These are phyloP conservation scores for Bryoerythrophyllum caledonicum DNA, from an alignment of 225 moss, liverwort and hornwort species.

Conservation along the genomic window DNA sequence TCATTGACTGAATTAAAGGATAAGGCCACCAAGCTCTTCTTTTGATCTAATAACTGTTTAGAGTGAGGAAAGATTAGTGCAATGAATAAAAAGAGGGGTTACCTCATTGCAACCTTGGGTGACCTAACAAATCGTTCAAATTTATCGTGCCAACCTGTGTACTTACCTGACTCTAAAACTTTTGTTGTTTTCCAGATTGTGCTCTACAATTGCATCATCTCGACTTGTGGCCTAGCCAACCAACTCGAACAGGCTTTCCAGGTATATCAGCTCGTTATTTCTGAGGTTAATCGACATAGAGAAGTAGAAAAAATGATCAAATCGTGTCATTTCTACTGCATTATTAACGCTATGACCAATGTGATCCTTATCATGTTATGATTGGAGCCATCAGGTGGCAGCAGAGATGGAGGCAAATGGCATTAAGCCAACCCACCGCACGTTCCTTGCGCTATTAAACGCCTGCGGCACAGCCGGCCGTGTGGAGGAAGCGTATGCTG, in stretches of 20 bases:
- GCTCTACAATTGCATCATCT: slow-evolving; percentile 66
- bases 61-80: too few species aligned
- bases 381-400: slow-evolving; percentile 48
- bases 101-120: too few species aligned
- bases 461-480: slow-evolving; percentile 72
- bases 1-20: too few species aligned
- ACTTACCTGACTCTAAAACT: background rate
- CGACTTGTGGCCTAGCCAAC: slow-evolving; percentile 65
- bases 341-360: background rate
- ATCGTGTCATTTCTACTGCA: background rate
- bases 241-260: slow-evolving; percentile 72
- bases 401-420: slow-evolving; percentile 75
- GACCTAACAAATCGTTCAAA: too few species aligned
- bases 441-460: slow-evolving; percentile 70
- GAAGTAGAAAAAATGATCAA: background rate
- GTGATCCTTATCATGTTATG: slow-evolving; percentile 1
- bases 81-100: too few species aligned
- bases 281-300: background rate
- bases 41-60: too few species aligned
- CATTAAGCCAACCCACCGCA: slow-evolving; percentile 68
- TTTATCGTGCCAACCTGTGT: background rate
- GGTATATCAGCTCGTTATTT: slow-evolving; percentile 33
- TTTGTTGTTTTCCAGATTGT: slow-evolving; percentile 36
- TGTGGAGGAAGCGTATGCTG: slow-evolving; percentile 68
- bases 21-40: too few species aligned